phyloP scores from a whole-genome alignment of 176 grass and related monocot genomes.

The Carex myosuroides region DNA sequence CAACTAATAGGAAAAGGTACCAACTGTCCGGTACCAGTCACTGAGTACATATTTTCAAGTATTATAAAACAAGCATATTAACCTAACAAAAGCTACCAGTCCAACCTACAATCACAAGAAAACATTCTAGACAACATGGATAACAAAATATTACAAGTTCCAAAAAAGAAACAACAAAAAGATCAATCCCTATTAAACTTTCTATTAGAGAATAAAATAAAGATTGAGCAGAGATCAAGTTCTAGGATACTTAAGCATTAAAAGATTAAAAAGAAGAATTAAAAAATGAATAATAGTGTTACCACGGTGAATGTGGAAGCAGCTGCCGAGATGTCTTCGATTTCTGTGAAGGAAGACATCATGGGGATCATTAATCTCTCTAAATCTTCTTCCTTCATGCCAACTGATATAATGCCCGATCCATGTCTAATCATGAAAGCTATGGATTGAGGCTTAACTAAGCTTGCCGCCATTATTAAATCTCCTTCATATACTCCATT shows the following conservation, averaged over 20 bases:
- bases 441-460: constrained; percentile 42
- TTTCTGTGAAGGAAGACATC: constrained; percentile 69
- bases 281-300: constrained; percentile 1
- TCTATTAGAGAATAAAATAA: not conserved
- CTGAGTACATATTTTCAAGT: too few species aligned
- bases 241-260: constrained; percentile 6
- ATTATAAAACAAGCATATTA: too few species aligned
- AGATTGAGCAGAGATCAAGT: not conserved
- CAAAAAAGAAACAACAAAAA: too few species aligned
- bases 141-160: too few species aligned
- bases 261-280: not conserved
- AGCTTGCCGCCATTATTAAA: constrained; percentile 73
- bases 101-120: too few species aligned
- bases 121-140: too few species aligned
- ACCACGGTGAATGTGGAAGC: constrained; percentile 85
- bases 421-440: constrained; percentile 92
- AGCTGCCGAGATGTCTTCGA: constrained; percentile 52
- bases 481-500: constrained; percentile 55
- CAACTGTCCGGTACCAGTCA: too few species aligned
- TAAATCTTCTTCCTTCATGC: constrained; percentile 82
- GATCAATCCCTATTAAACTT: not conserved
- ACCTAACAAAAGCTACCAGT: too few species aligned
- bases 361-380: constrained; percentile 85
- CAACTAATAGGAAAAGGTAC: too few species aligned
- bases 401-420: constrained; percentile 83